Evolutionary conservation across 2,329 filamentous ascomycete genomes (phyloP).

Genomic region (Colletotrichum siamense): DNA sequence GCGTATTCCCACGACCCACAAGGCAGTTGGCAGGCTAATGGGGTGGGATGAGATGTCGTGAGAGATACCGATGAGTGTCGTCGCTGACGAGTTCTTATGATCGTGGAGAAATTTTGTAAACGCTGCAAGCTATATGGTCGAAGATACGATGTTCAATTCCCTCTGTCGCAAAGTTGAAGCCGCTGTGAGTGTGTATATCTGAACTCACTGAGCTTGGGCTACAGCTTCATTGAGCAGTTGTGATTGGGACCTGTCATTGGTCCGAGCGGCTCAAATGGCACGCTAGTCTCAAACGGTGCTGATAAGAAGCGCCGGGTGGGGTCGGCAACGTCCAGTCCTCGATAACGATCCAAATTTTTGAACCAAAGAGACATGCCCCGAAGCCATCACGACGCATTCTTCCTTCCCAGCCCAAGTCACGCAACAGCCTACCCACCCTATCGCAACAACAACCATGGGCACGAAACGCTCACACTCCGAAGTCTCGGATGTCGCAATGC

Average conservation of each 20-base stretch:
- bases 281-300: conserved; percentile 1
- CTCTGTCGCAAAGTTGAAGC: neutral
- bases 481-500: conserved; percentile 4
- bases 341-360: conserved; percentile 24
- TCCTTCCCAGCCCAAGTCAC: neutral
- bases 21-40: neutral
- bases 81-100: neutral
- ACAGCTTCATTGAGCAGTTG: conserved; percentile 15
- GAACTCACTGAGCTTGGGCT: conserved; percentile 2
- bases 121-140: no score
- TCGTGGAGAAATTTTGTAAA: neutral
- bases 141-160: neutral
- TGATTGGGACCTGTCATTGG: conserved; percentile 18
- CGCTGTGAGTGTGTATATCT: neutral
- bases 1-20: neutral
- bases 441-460: conserved; percentile 27
- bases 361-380: conserved; percentile 19
- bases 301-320: conserved; percentile 13
- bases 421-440: neutral
- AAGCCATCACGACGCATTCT: neutral
- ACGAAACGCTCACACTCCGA: conserved; percentile 33
- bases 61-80: neutral
- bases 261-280: neutral
- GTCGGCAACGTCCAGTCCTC: neutral
- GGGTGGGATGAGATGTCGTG: neutral